These are phyloP conservation scores for Saccharomyces jurei DNA, from an alignment of 805 yeast genomes.

Conservation along the genomic window DNA sequence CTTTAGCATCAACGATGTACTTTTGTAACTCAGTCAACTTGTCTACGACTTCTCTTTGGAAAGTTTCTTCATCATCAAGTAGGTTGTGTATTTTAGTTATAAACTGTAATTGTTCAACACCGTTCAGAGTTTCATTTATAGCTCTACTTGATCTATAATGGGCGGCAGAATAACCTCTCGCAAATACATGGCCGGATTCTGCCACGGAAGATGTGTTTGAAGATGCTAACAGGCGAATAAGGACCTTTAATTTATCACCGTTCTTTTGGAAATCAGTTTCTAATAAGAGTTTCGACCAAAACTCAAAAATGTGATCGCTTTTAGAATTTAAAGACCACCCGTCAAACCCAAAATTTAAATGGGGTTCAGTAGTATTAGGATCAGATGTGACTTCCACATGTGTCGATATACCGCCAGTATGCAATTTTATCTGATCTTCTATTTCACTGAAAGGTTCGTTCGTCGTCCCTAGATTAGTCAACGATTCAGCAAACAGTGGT, in stretches of 20 bases:
- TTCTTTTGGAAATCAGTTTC: conserved; percentile 58
- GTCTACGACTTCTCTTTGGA: conserved; percentile 55
- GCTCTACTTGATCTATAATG: conserved; percentile 51
- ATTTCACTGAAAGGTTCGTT: conserved; percentile 63
- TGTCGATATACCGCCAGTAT: conserved; percentile 81
- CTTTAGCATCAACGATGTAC: conserved; percentile 35
- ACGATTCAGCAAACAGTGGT: conserved; percentile 69
- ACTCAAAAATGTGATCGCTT: conserved; percentile 47
- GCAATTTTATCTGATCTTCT: conserved; percentile 73
- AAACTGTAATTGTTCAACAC: conserved; percentile 71
- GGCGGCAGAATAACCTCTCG: conserved; percentile 59
- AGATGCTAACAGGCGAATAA: conserved; percentile 66
- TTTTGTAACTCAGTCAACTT: conserved; percentile 46
- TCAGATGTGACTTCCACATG: conserved; percentile 48
- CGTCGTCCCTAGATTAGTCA: conserved; percentile 82
- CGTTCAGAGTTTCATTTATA: conserved; percentile 56
- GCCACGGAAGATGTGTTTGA: conserved; percentile 75
- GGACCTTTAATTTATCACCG: conserved; percentile 58
- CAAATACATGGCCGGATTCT: conserved; percentile 81
- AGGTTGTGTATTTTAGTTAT: conserved; percentile 50
- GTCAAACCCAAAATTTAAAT: conserved; percentile 46
- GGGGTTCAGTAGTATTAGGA: conserved; percentile 43
- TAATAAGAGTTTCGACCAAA: conserved; percentile 61
- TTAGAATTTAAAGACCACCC: conserved; percentile 70
- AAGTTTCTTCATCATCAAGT: conserved; percentile 40